Evolutionary conservation across 2,329 filamentous ascomycete species (phyloP).

Genomic region (Hansfordia pulvinata): DNA sequence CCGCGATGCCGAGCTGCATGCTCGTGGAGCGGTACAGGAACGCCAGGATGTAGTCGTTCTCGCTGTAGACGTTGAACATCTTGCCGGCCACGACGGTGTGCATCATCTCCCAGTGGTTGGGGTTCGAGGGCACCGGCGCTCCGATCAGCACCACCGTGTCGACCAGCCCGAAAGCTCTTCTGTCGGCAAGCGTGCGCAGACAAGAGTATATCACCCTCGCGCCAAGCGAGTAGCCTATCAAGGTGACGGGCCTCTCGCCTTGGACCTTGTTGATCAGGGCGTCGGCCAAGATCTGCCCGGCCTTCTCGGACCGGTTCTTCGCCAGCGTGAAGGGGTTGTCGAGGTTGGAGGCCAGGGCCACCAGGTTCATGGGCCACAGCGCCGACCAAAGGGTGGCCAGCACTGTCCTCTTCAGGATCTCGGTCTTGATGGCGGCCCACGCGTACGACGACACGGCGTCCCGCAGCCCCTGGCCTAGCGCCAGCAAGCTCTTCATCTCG

Average conservation of each 20-base stretch:
- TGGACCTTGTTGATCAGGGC: conserved; percentile 54
- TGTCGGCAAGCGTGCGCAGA: conserved; percentile 47
- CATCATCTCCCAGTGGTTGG: conserved; percentile 62
- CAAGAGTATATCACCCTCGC: conserved; percentile 57
- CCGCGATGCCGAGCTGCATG: conserved; percentile 71
- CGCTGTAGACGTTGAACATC: conserved; percentile 78
- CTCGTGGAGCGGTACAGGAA: conserved; percentile 80
- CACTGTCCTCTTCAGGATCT: conserved; percentile 62
- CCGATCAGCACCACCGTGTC: conserved; percentile 59
- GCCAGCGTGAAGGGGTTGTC: conserved; percentile 77
- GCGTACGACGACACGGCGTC: conserved; percentile 61
- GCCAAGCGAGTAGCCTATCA: conserved; percentile 55
- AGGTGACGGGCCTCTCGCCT: conserved; percentile 52
- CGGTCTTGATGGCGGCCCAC: conserved; percentile 58
- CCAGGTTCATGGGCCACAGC: conserved; percentile 54
- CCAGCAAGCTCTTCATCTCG: conserved; percentile 65
- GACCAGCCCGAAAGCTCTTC: conserved; percentile 54
- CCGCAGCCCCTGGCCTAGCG: conserved; percentile 60
- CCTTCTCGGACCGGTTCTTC: conserved; percentile 65
- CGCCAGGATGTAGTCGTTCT: conserved; percentile 75
- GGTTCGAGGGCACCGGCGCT: conserved; percentile 59
- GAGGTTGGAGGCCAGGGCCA: conserved; percentile 53
- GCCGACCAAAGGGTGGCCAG: conserved; percentile 55
- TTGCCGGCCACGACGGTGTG: conserved; percentile 68
- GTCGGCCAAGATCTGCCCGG: conserved; percentile 58